Conservation (phyloP, 192 early-diverging fungal species). For the Linnemannia elongata region DNA sequence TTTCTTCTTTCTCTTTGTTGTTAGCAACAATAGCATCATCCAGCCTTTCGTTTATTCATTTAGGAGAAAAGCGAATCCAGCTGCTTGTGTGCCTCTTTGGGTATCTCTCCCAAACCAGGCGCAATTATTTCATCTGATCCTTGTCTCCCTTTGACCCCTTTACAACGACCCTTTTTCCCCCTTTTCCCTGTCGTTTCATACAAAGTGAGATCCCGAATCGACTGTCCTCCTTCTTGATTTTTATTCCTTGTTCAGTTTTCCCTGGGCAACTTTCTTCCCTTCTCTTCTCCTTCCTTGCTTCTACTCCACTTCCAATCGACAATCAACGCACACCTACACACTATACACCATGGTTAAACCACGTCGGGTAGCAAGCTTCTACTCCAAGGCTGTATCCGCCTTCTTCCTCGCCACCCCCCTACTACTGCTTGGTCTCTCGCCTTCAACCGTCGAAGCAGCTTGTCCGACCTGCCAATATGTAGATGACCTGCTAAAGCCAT, state of each 20-base stretch:
- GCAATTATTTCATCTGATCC: constrained; percentile 4
- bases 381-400: background rate
- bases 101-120: background rate
- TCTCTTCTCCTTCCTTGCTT: background rate
- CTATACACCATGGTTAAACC: constrained; percentile 1
- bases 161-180: constrained; percentile 2
- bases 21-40: background rate
- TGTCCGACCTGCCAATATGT: constrained; percentile 39
- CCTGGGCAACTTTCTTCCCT: background rate
- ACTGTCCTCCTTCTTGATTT: background rate
- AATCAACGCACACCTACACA: background rate
- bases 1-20: background rate
- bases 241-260: background rate
- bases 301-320: background rate
- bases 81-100: background rate
- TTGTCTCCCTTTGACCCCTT: background rate
- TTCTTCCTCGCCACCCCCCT: constrained; percentile 3
- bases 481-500: constrained; percentile 36
- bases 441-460: background rate
- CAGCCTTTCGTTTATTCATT: background rate
- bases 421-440: constrained; percentile 8
- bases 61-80: background rate
- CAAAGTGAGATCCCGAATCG: background rate
- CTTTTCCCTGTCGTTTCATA: background rate
- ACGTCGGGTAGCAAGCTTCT: background rate